These are phyloP conservation scores for Crithidia fasciculata DNA, from an alignment of 208 protist genomes.

Conservation along the genomic window DNA sequence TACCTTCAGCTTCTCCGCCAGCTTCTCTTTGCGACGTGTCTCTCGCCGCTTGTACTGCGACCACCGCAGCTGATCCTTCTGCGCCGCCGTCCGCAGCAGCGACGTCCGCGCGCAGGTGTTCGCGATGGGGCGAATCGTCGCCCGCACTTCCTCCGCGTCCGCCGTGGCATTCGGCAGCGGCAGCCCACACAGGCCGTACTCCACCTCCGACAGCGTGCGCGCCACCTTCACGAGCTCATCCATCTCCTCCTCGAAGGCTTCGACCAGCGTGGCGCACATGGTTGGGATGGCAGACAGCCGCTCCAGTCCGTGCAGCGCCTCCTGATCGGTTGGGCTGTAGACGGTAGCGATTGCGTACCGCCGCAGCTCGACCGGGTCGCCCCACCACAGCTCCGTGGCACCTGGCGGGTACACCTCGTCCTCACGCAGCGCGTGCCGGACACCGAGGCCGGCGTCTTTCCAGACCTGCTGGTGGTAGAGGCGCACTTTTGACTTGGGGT, in stretches of 20 bases:
- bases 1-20: constrained; percentile 11
- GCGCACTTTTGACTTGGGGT: constrained; percentile 63
- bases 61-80: constrained; percentile 47
- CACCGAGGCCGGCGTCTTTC: constrained; percentile 14
- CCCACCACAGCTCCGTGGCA: constrained; percentile 15
- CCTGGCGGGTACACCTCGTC: constrained; percentile 35
- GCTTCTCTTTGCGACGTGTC: not conserved
- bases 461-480: constrained; percentile 51
- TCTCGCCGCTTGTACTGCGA: constrained; percentile 44
- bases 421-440: constrained; percentile 35
- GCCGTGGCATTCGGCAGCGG: constrained; percentile 7
- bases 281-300: constrained; percentile 25
- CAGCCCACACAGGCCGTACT: constrained; percentile 69
- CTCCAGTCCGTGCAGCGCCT: constrained; percentile 31
- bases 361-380: constrained; percentile 1
- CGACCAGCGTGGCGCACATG: constrained; percentile 63
- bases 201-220: constrained; percentile 42
- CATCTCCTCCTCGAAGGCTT: constrained; percentile 74
- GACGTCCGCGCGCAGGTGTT: constrained; percentile 41
- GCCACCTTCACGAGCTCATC: constrained; percentile 56
- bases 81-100: constrained; percentile 35
- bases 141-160: constrained; percentile 25
- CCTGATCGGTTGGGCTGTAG: constrained; percentile 62
- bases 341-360: constrained; percentile 36
- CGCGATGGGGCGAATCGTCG: constrained; percentile 21